These are phyloP conservation scores for Cucumis cinereus DNA, from an alignment of 306 rosid genomes.

Conservation along the genomic window DNA sequence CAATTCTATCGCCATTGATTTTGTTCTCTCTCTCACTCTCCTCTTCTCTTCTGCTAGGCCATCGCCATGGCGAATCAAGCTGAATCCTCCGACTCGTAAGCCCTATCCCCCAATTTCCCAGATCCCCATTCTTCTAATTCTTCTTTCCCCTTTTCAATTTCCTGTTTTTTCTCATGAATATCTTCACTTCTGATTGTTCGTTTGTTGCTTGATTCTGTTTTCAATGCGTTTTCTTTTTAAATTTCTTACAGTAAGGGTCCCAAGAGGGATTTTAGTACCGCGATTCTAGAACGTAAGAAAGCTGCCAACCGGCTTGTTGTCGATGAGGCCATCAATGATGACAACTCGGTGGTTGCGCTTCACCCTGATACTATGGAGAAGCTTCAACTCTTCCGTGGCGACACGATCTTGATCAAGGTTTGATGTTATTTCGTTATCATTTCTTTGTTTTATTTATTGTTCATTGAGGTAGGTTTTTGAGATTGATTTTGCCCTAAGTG, in stretches of 20 bases:
- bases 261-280: slow-evolving; percentile 54
- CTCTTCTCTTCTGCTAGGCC: background rate
- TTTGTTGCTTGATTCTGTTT: background rate
- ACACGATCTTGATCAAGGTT: slow-evolving; percentile 61
- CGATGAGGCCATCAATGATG: slow-evolving; percentile 65
- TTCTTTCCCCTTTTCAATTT: background rate
- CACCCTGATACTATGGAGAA: slow-evolving; percentile 58
- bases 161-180: background rate
- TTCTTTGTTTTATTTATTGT: background rate
- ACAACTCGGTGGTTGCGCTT: slow-evolving; percentile 52
- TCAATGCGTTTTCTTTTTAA: background rate
- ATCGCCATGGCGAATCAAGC: slow-evolving; percentile 9
- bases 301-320: slow-evolving; percentile 60
- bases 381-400: slow-evolving; percentile 63
- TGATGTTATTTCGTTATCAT: background rate
- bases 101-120: background rate
- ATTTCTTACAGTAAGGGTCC: slow-evolving; percentile 23
- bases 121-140: slow-evolving; percentile 8
- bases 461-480: background rate
- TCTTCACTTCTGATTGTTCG: background rate
- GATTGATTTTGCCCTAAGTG: background rate
- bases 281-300: slow-evolving; percentile 62
- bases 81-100: slow-evolving; percentile 17
- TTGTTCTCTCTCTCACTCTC: background rate
- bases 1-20: background rate